A percentile compares a stretch with the other conserved stretches of the same genome.
phyloP scores from a whole-genome alignment of 371 early-diverging fungal species.

The Dichotomocladium elegans region DNA sequence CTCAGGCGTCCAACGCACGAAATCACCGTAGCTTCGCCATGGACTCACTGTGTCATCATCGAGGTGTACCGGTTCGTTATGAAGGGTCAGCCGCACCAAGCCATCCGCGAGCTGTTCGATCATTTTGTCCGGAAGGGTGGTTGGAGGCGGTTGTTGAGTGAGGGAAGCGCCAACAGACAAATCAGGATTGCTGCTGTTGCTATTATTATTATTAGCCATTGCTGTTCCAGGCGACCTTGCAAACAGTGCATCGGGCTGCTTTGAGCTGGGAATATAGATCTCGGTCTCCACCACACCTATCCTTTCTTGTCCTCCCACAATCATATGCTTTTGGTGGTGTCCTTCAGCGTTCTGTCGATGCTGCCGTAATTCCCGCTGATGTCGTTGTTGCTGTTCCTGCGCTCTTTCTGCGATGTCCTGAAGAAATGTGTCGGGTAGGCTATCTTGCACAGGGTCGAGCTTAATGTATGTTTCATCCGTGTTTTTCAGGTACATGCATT shows the following conservation, averaged over 20 bases:
- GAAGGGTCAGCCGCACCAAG: conserved; percentile 30
- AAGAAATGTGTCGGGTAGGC: conserved; percentile 15
- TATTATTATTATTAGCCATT: background rate
- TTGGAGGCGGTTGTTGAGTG: conserved; percentile 3
- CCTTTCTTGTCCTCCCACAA: too few species aligned
- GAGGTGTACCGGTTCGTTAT: conserved; percentile 8
- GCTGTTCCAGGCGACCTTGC: conserved; percentile 5
- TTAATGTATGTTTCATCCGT: conserved; percentile 45
- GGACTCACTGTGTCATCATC: conserved; percentile 5
- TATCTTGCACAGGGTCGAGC: conserved; percentile 28
- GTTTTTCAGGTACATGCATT: conserved; percentile 44
- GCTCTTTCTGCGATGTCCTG: conserved; percentile 24
- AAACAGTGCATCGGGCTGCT: conserved; percentile 33
- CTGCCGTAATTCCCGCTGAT: too few species aligned
- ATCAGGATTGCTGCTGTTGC: background rate
- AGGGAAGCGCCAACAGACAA: background rate
- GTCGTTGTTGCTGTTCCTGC: conserved; percentile 13
- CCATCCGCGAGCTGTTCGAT: conserved; percentile 41
- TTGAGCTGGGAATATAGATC: too few species aligned
- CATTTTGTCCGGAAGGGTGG: conserved; percentile 34
- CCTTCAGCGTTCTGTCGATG: too few species aligned
- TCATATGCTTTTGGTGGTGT: background rate
- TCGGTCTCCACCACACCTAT: too few species aligned
- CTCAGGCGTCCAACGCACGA: conserved; percentile 25
- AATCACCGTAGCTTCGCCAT: conserved; percentile 19